These are phyloP conservation scores for Teratosphaeria destructans DNA, from an alignment of 2,329 filamentous ascomycete species.

Conservation along the genomic window DNA sequence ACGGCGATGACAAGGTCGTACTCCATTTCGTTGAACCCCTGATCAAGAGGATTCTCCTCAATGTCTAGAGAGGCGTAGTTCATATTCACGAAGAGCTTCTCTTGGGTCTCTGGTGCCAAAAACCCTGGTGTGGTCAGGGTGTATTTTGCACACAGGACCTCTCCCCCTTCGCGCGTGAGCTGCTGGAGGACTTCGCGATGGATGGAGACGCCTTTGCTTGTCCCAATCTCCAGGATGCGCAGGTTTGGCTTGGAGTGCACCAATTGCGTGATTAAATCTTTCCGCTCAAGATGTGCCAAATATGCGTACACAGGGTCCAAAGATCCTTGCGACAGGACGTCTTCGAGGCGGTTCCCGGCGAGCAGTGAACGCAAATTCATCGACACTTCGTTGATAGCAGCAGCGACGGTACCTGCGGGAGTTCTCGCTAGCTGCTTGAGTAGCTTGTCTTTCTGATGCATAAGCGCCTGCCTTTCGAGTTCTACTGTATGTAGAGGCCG, in stretches of 20 bases:
- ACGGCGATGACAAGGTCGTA: neutral
- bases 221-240: constrained; percentile 4
- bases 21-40: neutral
- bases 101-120: constrained; percentile 22
- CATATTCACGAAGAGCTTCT: neutral
- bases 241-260: neutral
- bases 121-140: constrained; percentile 35
- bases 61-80: constrained; percentile 3
- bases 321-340: neutral
- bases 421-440: neutral
- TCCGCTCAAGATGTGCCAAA: constrained; percentile 6
- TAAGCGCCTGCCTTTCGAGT: neutral
- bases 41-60: constrained; percentile 1
- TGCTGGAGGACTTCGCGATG: neutral
- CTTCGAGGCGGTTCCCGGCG: neutral
- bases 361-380: neutral
- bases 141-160: constrained; percentile 13
- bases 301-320: neutral
- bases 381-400: neutral
- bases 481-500: neutral
- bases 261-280: constrained; percentile 4
- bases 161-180: neutral
- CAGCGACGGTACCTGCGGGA: neutral
- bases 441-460: neutral
- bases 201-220: constrained; percentile 1